These are phyloP conservation scores for Claviceps digitariae DNA, from an alignment of 2,329 filamentous ascomycete genomes.

Conservation along the genomic window DNA sequence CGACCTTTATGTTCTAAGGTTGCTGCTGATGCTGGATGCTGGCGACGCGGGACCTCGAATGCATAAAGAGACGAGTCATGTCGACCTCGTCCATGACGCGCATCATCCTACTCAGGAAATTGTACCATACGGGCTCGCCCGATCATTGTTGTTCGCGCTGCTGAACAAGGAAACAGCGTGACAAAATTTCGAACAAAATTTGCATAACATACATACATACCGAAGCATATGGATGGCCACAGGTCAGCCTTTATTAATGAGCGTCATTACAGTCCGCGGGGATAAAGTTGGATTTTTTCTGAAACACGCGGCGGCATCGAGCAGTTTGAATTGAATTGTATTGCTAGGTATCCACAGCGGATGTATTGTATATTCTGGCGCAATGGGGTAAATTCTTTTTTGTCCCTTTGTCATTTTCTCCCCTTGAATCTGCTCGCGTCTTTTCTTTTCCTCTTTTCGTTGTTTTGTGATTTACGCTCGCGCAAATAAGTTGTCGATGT, in stretches of 20 bases:
- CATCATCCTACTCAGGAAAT: not conserved
- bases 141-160: not conserved
- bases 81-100: not conserved
- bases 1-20: slow-evolving; percentile 19
- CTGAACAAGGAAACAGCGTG: not conserved
- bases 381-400: not conserved
- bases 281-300: not conserved
- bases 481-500: not conserved
- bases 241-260: not conserved
- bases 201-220: not conserved
- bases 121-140: not conserved
- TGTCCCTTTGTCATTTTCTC: not conserved
- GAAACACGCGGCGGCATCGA: not conserved
- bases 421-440: not conserved
- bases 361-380: not conserved
- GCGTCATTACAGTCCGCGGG: not conserved
- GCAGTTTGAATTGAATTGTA: not conserved
- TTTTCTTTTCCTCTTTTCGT: not conserved
- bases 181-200: not conserved
- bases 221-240: not conserved
- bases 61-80: not conserved
- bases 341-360: not conserved
- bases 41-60: no score
- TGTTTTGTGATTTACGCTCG: not conserved
- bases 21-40: no score